Conservation (phyloP, 2,329 filamentous ascomycete species). For the Metarhizium anisopliae region DNA sequence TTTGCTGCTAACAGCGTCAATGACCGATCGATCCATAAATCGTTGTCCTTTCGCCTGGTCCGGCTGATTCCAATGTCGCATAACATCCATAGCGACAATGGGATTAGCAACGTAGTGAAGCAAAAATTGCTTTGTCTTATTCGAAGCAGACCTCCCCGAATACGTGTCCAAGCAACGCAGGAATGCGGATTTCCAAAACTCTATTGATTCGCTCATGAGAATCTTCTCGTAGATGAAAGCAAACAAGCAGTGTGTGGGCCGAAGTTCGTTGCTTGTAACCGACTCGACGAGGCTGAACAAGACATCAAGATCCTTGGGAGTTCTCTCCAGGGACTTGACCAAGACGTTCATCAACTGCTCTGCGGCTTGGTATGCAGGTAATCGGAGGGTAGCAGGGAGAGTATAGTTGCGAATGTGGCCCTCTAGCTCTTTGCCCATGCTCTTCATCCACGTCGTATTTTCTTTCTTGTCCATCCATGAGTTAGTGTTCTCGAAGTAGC, state of each 20-base stretch:
- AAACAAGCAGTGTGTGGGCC: slow-evolving; percentile 64
- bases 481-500: slow-evolving; percentile 52
- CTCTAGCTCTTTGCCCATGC: slow-evolving; percentile 70
- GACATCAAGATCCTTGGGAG: slow-evolving; percentile 69
- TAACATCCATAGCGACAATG: slow-evolving; percentile 92
- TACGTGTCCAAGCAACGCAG: slow-evolving; percentile 85
- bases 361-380: slow-evolving; percentile 80
- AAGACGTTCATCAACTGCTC: slow-evolving; percentile 83
- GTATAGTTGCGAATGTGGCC: slow-evolving; percentile 60
- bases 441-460: slow-evolving; percentile 49
- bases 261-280: slow-evolving; percentile 75
- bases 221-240: slow-evolving; percentile 79
- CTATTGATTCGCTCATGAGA: slow-evolving; percentile 74
- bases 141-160: slow-evolving; percentile 65
- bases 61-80: slow-evolving; percentile 63
- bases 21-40: slow-evolving; percentile 77
- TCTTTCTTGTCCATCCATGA: slow-evolving; percentile 66
- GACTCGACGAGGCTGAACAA: slow-evolving; percentile 79
- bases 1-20: slow-evolving; percentile 82
- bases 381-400: slow-evolving; percentile 62
- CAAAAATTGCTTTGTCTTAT: slow-evolving; percentile 87
- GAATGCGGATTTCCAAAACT: slow-evolving; percentile 76
- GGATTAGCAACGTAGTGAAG: slow-evolving; percentile 91
- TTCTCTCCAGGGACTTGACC: slow-evolving; percentile 67
- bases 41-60: slow-evolving; percentile 51